These are phyloP conservation scores for Mitragyna speciosa DNA, from an alignment of 257 asterid genomes.

Conservation along the genomic window DNA sequence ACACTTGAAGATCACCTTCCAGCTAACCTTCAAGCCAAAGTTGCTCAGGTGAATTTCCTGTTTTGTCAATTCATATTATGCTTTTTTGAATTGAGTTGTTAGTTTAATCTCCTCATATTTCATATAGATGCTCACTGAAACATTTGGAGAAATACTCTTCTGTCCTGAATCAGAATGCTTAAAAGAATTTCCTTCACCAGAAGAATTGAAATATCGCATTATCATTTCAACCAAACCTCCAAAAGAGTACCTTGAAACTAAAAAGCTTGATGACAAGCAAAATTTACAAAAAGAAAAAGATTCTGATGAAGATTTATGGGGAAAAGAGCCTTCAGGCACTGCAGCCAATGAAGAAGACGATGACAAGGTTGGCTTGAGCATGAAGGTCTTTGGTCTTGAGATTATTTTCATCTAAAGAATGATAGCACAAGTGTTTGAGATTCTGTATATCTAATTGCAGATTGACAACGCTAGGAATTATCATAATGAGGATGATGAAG, in stretches of 20 bases:
- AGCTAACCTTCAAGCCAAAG: slow-evolving; percentile 77
- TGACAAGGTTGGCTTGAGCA: slow-evolving; percentile 40
- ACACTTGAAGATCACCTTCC: slow-evolving; percentile 89
- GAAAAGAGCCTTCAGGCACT: slow-evolving; percentile 64
- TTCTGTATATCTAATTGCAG: slow-evolving; percentile 25
- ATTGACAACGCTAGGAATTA: slow-evolving; percentile 32
- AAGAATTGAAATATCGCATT: slow-evolving; percentile 61
- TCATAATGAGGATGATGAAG: slow-evolving; percentile 30
- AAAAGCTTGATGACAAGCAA: slow-evolving; percentile 35
- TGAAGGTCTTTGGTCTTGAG: slow-evolving; percentile 5
- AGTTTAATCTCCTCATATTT: not conserved
- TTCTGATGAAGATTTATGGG: slow-evolving; percentile 81
- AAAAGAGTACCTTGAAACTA: slow-evolving; percentile 76
- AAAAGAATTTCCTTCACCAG: slow-evolving; percentile 76
- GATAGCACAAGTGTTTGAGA: not conserved
- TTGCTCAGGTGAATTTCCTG: slow-evolving; percentile 57
- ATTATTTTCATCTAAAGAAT: not conserved
- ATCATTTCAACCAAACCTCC: slow-evolving; percentile 93
- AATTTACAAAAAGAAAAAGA: slow-evolving; percentile 40
- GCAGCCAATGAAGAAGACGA: slow-evolving; percentile 49
- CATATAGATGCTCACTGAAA: slow-evolving; percentile 57
- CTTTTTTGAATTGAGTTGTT: not conserved
- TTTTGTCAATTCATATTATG: not conserved
- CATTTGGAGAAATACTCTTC: slow-evolving; percentile 75
- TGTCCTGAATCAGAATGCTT: slow-evolving; percentile 59